Evolutionary conservation across 2,329 filamentous ascomycete species (phyloP).

Genomic region (Emergomyces pasteurianus): DNA sequence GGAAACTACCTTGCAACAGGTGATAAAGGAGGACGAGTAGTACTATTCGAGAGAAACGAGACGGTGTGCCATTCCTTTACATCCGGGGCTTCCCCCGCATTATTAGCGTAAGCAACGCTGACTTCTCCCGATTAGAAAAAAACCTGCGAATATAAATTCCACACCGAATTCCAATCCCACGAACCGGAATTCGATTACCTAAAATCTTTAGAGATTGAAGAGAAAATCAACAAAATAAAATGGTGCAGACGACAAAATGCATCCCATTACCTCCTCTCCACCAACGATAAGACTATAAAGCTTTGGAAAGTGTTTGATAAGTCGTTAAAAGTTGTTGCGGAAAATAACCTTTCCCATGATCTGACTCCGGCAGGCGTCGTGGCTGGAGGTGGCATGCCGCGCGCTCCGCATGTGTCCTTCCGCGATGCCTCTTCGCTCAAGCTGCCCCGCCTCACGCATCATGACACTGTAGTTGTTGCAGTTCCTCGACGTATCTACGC

Average conservation of each 20-base stretch:
- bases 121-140: slow-evolving; percentile 63
- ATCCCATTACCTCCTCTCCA: slow-evolving; percentile 94
- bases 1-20: slow-evolving; percentile 42
- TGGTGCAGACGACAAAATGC: slow-evolving; percentile 98
- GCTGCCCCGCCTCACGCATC: slow-evolving; percentile 89
- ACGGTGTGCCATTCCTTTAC: slow-evolving; percentile 51
- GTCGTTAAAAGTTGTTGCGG: slow-evolving; percentile 94
- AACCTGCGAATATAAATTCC: slow-evolving; percentile 99
- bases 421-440: slow-evolving; percentile 73
- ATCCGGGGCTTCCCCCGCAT: too few relatives aligned
- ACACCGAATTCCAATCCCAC: slow-evolving; percentile 99
- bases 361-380: slow-evolving; percentile 62
- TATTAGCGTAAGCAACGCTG: slow-evolving; percentile 18
- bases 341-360: slow-evolving; percentile 96
- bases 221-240: slow-evolving; percentile 99
- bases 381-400: slow-evolving; percentile 65
- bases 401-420: slow-evolving; percentile 63
- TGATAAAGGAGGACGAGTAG: slow-evolving; percentile 40
- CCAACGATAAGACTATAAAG: slow-evolving; percentile 99
- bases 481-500: slow-evolving; percentile 93
- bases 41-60: slow-evolving; percentile 64
- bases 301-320: slow-evolving; percentile 99
- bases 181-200: slow-evolving; percentile 99
- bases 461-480: slow-evolving; percentile 94
- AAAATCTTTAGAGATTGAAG: slow-evolving; percentile 97